These are phyloP conservation scores for Diaporthe sp. DNA, from an alignment of 2,329 filamentous ascomycete genomes.

Conservation along the genomic window DNA sequence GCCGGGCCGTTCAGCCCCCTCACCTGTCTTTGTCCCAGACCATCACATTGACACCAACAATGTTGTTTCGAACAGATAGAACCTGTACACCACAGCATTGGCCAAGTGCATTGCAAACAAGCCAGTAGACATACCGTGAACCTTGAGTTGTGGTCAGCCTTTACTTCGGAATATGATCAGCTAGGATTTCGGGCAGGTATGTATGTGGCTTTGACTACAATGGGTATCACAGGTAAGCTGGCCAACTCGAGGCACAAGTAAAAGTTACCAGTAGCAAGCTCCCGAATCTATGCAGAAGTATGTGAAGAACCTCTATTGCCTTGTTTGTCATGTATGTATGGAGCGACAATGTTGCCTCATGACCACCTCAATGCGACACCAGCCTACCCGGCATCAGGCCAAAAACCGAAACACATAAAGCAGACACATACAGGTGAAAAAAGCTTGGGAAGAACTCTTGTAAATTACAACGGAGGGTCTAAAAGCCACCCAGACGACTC, in stretches of 20 bases:
- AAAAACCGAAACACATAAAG: background rate
- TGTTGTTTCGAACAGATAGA: no score
- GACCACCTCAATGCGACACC: background rate
- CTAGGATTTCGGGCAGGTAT: no score
- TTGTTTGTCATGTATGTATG: background rate
- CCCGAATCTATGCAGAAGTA: background rate
- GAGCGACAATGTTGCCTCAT: background rate
- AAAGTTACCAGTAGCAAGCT: background rate
- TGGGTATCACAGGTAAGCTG: background rate
- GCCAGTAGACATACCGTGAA: no score
- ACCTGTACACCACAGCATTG: no score
- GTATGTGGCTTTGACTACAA: no score
- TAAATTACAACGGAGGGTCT: conserved; percentile 38
- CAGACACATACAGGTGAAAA: background rate
- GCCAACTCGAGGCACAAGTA: background rate
- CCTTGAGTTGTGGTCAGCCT: no score
- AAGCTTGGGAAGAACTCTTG: conserved; percentile 31
- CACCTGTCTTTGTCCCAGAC: no score
- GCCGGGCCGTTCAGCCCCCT: no score
- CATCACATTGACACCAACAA: no score
- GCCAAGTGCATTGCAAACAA: no score
- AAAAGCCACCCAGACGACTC: conserved; percentile 37
- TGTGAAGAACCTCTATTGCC: conserved; percentile 22
- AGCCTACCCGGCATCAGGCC: background rate
- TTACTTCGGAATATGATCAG: no score